Base-by-base conservation (phyloP, 176 grass and related monocot genomes). In the Bromus sterilis region DNA sequence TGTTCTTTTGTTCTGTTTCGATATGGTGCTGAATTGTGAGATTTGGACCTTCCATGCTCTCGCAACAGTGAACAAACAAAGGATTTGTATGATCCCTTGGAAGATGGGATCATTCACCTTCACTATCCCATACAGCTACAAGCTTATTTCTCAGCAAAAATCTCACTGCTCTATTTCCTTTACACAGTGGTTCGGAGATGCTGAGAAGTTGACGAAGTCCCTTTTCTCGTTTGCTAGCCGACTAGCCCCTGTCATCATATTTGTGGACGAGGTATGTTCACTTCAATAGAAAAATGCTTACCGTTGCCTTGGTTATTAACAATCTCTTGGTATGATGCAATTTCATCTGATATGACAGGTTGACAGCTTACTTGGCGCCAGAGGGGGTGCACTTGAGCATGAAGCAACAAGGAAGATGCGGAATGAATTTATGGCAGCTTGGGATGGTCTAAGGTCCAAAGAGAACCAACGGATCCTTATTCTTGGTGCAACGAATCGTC, bases 401-500 rank as follows among this genome's bases (percentile, higher is more conserved):
- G 96, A 99, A 86, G 96, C 96, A 86, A 99, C 96, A 82, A 88
- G 96, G 84, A 93, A 91, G 83, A 90, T 99, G 91, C 85, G 91
- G 30, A 99, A 95, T 30, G 96, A 95, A 85, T 99, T 99, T 86
- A 99, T 99, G 96, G 93, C 96, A 58, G 92, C 96, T 82, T 99
- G 93, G 93, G 93, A 99, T 86, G 93, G 96, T 31, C 83, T 99
- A 75, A 87, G 93, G 60, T 90, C 96, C 18, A 99, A 99, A 84
- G 96, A 99, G 34, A 93, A 78, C 84, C 93, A 95, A 73, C 84
- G 89, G 30, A 99, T 99, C 56, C 90, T 99, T 77, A 91, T 99
- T 87, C 93, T 99, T 90, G 96, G 76, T 68, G 93, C 93, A 4
- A 99, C 96, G 44, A 99, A 95, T 89, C 89, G 96, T 46, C 96